A percentile compares a stretch with the other conserved stretches of the same genome.
These are phyloP conservation scores for Sicyos edulis DNA, from an alignment of 306 rosid species.

Conservation along the genomic window DNA sequence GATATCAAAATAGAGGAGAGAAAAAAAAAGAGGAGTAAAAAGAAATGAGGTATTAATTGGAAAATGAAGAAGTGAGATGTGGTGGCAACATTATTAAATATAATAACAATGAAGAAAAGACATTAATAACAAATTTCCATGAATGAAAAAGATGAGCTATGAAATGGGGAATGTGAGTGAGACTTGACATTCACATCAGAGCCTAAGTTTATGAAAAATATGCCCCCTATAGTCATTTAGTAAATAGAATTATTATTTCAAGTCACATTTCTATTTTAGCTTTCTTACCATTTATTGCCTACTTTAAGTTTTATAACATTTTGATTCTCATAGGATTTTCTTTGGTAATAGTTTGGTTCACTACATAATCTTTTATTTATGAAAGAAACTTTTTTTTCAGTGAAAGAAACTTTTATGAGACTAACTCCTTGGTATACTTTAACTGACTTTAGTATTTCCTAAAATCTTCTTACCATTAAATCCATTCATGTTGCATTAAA, in stretches of 20 bases:
- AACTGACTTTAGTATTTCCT: too few relatives aligned
- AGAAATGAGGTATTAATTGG: background rate
- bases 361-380: too few relatives aligned
- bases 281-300: background rate
- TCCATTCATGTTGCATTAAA: too few relatives aligned
- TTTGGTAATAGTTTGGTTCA: too few relatives aligned
- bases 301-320: too few relatives aligned
- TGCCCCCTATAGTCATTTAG: background rate
- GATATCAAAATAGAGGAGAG: background rate
- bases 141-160: slow-evolving; percentile 11
- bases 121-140: slow-evolving; percentile 12
- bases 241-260: slow-evolving; percentile 20
- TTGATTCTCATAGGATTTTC: too few relatives aligned
- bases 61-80: slow-evolving; percentile 15
- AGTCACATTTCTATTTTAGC: slow-evolving; percentile 10
- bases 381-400: too few relatives aligned
- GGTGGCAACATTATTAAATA: background rate
- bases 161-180: slow-evolving; percentile 19
- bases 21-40: background rate
- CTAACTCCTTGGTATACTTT: too few relatives aligned
- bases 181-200: background rate
- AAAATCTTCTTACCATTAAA: too few relatives aligned
- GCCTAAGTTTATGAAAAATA: slow-evolving; percentile 14
- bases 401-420: too few relatives aligned
- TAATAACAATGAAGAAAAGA: background rate